These are phyloP conservation scores for Wickerhamiella occidentalis DNA, from an alignment of 805 yeast species.

Conservation along the genomic window DNA sequence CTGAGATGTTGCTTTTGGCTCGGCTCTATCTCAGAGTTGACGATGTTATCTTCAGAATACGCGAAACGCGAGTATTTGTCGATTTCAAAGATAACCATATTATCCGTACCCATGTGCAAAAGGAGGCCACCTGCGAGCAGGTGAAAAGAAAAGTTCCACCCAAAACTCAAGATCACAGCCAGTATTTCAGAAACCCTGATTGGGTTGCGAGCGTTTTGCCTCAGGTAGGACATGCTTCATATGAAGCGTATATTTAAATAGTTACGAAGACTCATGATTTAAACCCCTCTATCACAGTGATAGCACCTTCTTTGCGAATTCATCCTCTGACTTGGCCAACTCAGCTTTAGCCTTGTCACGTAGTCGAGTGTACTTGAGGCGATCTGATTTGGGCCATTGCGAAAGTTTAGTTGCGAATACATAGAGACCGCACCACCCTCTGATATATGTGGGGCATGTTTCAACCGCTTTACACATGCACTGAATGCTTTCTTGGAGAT, in stretches of 20 bases:
- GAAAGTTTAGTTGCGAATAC: constrained; percentile 18
- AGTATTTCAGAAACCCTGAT: constrained; percentile 62
- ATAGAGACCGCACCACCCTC: constrained; percentile 65
- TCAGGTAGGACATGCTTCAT: not conserved
- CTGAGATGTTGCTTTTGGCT: constrained; percentile 57
- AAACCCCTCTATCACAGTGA: no score
- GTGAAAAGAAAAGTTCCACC: constrained; percentile 36
- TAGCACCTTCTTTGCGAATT: constrained; percentile 29
- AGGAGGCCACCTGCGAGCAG: constrained; percentile 43
- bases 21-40: constrained; percentile 83
- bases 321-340: constrained; percentile 30
- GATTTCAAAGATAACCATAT: constrained; percentile 57
- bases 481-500: constrained; percentile 25
- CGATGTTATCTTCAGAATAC: constrained; percentile 68
- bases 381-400: constrained; percentile 21
- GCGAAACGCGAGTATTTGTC: constrained; percentile 74
- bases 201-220: constrained; percentile 45
- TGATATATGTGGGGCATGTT: constrained; percentile 50
- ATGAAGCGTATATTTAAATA: not conserved
- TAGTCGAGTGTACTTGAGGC: constrained; percentile 26
- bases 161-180: constrained; percentile 52
- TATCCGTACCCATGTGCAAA: constrained; percentile 65
- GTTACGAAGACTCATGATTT: no score
- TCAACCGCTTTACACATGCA: constrained; percentile 64
- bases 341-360: constrained; percentile 29